Base-by-base conservation (phyloP, 371 early-diverging fungal species). In the Furculomyces boomerangus region DNA sequence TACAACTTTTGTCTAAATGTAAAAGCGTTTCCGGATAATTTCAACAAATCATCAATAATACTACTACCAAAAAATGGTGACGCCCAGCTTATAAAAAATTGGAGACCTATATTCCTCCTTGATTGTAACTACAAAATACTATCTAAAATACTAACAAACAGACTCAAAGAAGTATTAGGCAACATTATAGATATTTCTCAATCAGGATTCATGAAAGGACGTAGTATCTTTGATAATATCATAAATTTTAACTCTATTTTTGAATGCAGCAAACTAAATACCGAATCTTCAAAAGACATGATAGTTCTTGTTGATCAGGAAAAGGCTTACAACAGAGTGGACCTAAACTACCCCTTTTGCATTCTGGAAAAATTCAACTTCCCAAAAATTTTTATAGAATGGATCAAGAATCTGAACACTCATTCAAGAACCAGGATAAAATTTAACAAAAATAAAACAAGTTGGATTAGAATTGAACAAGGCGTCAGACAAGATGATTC, bases 401-500 rank as follows among this genome's bases (percentile, higher is more conserved):
- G 35, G 35, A 35, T 35, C 7, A 18, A 35, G 10, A 10, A 7
- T 35, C 7, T 35, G 35, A 10, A 35, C 35, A 35, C 7, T 35
- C 10, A 18, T 10, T 7, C 35, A 35, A 35, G 18, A 35, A 35
- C 35, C 10, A 35, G 7, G 18, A 18, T 35, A 10, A 35, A 35
- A 35, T 7, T 18, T 10, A 18, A 18, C 7, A 35, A 18, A 10
- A 35, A 10, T 35, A 35, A 35, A 35, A 35, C 35, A 35, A 18
- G 18, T 35, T 10, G 49, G 24, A 25, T 58, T 28, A 8, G 18
- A 5, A 59, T 56, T 26, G 30, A 20, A 27, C 48, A 55, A 25
- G 60, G 60, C 0, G 43, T 59, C 1, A 24, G 51, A 1, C 60
- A 59, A n/a, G 56, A 55, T 1, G 60, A 60, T 28, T 55, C 53